Evolutionary conservation across 805 yeast genomes (phyloP), one percentile per base, ranked within the genome.

Genomic region (Zygotorulaspora danielsina): DNA sequence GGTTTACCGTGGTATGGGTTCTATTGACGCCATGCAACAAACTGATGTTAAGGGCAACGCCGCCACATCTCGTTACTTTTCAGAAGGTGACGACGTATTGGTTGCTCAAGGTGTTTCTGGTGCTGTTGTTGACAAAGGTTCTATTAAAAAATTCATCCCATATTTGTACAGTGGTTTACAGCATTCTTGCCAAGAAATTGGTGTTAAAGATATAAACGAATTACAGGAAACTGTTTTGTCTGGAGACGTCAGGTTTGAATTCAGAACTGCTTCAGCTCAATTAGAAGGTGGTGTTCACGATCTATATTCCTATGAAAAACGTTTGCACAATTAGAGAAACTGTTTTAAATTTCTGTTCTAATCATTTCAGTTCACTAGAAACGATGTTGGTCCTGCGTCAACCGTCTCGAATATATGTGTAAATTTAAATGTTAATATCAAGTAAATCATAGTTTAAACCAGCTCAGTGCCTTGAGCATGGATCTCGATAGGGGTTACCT

Each of bases 41-140:
- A 86, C 97, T 49, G 79, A 81, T 53, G 75, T 73, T 59, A 79
- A 79, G 65, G 96, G 95, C 58, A 93, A 93, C 63, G 98, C 98
- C 40, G 90, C 98, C 34, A 87, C 98, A 48, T 88, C 97, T 32
- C 84, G 98, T 71, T 93, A 93, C 76, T 93, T 93, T 70, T 87
- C 96, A 45, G 98, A 93, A 73, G 72, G 85, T 51, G 98, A 93
- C 69, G 73, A 83, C 58, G 97, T 93, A 50, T 78, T 93, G 52
- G 98, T 93, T 53, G 98, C 98, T 40, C 98, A 93, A 74, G 98
- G 98, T 77, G 98, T 93, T 53, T 77, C 94, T 47, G 98, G 98
- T 57, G 75, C 95, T 26, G 98, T 93, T 57, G 81, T 88, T 54
- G 98, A 93, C 73, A 86, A 90, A 69, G 98, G 98, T 57, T 88